phyloP scores from a whole-genome alignment of 441 rosid genomes.

The Populus hybrid region DNA sequence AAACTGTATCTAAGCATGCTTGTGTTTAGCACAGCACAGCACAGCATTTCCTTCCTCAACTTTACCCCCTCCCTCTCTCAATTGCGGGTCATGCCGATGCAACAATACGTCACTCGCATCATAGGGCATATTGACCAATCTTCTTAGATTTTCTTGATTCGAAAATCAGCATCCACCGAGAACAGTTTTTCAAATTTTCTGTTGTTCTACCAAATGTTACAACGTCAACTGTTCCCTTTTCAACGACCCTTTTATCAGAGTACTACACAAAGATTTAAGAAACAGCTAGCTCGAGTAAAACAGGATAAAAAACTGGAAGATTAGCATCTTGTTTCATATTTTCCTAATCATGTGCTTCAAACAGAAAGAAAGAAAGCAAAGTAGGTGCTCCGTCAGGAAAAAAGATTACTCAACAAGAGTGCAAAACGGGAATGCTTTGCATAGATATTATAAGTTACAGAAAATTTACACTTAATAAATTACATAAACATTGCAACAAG shows the following conservation, averaged over 20 bases:
- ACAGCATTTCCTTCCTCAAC: too few species aligned
- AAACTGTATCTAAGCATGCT: too few species aligned
- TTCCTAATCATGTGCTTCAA: background rate
- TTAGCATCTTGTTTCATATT: background rate
- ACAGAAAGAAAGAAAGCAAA: background rate
- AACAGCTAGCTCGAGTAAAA: background rate
- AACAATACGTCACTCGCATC: too few species aligned
- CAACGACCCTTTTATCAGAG: background rate
- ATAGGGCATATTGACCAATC: background rate
- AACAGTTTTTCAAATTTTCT: background rate
- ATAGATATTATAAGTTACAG: conserved; percentile 46
- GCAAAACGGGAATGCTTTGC: conserved; percentile 11
- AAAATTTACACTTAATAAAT: conserved; percentile 58
- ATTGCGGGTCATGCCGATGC: too few species aligned
- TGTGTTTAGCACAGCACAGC: too few species aligned
- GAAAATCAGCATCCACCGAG: background rate
- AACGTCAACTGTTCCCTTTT: background rate
- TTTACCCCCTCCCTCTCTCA: too few species aligned
- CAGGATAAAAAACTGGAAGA: background rate
- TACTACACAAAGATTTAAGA: background rate
- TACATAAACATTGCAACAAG: conserved; percentile 34
- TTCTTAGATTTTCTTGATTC: background rate
- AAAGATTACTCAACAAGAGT: background rate
- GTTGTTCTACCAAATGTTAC: background rate
- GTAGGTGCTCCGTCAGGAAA: background rate